phyloP scores from a whole-genome alignment of 345 rosid genomes.

The Fremontodendron californicum region DNA sequence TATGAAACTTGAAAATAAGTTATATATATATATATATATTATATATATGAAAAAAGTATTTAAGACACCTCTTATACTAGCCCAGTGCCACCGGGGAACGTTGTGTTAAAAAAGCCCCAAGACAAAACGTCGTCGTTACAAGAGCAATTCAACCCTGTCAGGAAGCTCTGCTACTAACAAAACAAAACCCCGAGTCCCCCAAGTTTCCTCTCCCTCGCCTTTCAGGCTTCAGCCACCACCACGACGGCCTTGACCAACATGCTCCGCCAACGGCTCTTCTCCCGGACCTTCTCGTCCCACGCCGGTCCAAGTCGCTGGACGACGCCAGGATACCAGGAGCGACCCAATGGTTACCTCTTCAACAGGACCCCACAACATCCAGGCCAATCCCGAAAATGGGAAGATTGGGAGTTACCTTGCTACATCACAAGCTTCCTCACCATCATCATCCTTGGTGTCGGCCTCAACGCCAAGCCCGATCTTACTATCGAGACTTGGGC shows the following conservation, averaged over 20 bases:
- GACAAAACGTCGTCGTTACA: neutral
- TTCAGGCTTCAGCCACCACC: neutral
- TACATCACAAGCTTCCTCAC: constrained; percentile 95
- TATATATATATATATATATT: too few species aligned
- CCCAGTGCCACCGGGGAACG: too few species aligned
- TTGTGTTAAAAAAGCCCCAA: neutral
- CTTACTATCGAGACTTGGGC: constrained; percentile 99
- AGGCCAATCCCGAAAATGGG: constrained; percentile 91
- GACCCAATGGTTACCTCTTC: constrained; percentile 83
- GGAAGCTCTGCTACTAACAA: neutral
- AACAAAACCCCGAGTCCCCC: neutral
- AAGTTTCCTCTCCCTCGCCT: neutral
- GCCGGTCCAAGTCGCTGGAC: constrained; percentile 80
- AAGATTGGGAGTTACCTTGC: constrained; percentile 99
- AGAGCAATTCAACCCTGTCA: neutral
- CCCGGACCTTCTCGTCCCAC: constrained; percentile 43
- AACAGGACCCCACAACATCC: constrained; percentile 70
- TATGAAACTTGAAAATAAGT: too few species aligned
- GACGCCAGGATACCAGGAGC: constrained; percentile 85
- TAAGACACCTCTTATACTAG: too few species aligned
- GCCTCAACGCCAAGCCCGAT: constrained; percentile 97
- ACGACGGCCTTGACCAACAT: constrained; percentile 40
- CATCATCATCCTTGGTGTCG: constrained; percentile 91
- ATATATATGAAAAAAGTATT: too few species aligned
- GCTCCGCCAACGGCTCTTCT: constrained; percentile 63